Percentiles rank a stretch among this genome's conserved stretches.
Conservation (phyloP, 2,329 filamentous ascomycete genomes). For the Akanthomyces dipterigenus region DNA sequence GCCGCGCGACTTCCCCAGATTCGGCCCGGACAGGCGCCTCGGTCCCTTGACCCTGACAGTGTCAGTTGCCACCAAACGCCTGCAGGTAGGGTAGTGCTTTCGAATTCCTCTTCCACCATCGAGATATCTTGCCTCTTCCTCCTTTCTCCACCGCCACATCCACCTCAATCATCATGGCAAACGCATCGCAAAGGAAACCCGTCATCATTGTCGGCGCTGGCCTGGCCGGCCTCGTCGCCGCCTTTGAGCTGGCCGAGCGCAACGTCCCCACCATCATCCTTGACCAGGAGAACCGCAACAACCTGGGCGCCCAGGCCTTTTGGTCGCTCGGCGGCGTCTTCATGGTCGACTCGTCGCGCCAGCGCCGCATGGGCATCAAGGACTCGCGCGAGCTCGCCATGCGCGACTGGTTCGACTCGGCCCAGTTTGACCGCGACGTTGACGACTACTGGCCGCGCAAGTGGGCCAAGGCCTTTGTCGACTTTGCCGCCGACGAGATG, state of each 20-base stretch:
- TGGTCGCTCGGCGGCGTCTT: slow-evolving; percentile 59
- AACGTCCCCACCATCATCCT: slow-evolving; percentile 44
- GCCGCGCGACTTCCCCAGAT: slow-evolving; percentile 2
- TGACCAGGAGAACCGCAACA: slow-evolving; percentile 52
- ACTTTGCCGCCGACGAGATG: slow-evolving; percentile 54
- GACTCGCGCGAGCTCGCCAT: slow-evolving; percentile 51
- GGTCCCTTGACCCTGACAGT: neutral
- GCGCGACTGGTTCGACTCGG: slow-evolving; percentile 53
- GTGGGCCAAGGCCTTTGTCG: slow-evolving; percentile 59
- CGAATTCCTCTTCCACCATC: neutral
- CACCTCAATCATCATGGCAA: neutral
- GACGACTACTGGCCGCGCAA: slow-evolving; percentile 52
- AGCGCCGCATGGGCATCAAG: slow-evolving; percentile 51
- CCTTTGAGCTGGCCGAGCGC: slow-evolving; percentile 47
- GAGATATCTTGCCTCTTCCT: neutral
- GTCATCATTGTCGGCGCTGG: slow-evolving; percentile 52
- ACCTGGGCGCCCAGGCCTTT: slow-evolving; percentile 55
- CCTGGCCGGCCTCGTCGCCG: slow-evolving; percentile 53
- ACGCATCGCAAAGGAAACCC: slow-evolving; percentile 21
- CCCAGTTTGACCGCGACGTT: slow-evolving; percentile 48
- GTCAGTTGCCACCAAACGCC: too few species aligned
- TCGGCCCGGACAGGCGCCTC: neutral
- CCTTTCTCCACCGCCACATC: neutral
- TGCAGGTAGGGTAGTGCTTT: neutral
- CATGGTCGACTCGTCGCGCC: slow-evolving; percentile 49